phyloP scores from a whole-genome alignment of 805 yeast species.

The Sungouiozyma ichnusensis region DNA sequence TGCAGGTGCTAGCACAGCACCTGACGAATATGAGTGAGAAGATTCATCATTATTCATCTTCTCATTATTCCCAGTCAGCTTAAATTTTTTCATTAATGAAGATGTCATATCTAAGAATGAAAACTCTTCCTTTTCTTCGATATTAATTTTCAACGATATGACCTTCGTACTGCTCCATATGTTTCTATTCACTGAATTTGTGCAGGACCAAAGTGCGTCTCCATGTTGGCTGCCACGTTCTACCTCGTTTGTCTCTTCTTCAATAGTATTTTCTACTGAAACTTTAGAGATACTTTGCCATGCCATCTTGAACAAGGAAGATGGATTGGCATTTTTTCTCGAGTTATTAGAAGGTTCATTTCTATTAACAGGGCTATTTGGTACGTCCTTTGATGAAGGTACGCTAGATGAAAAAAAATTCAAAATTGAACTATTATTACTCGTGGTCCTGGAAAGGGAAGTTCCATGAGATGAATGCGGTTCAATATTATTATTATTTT shows the following conservation, averaged over 20 bases:
- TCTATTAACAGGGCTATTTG: conserved; percentile 1
- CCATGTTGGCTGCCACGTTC: conserved; percentile 6
- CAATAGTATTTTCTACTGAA: conserved; percentile 10
- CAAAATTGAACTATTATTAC: conserved; percentile 18
- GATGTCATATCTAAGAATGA: conserved; percentile 35
- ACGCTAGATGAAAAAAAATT: conserved; percentile 8
- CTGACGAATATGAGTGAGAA: not conserved
- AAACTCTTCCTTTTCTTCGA: conserved; percentile 29
- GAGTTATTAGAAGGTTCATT: conserved; percentile 3
- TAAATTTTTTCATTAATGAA: conserved; percentile 29
- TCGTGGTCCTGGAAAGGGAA: conserved; percentile 20
- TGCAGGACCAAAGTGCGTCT: conserved; percentile 17
- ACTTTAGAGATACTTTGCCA: conserved; percentile 26
- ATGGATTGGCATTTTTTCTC: conserved; percentile 11
- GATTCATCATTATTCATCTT: conserved; percentile 3
- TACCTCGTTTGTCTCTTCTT: conserved; percentile 9
- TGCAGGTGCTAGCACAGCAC: not conserved
- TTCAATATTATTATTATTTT: conserved; percentile 10
- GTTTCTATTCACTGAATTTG: conserved; percentile 31
- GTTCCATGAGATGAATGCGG: conserved; percentile 23
- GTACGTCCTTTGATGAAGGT: conserved; percentile 2
- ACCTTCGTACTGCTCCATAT: conserved; percentile 45
- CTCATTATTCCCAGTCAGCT: conserved; percentile 19
- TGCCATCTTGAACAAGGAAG: conserved; percentile 31
- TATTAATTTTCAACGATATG: conserved; percentile 39